Base-by-base conservation (phyloP, 257 asterid genomes). In the Petunia axillaris region DNA sequence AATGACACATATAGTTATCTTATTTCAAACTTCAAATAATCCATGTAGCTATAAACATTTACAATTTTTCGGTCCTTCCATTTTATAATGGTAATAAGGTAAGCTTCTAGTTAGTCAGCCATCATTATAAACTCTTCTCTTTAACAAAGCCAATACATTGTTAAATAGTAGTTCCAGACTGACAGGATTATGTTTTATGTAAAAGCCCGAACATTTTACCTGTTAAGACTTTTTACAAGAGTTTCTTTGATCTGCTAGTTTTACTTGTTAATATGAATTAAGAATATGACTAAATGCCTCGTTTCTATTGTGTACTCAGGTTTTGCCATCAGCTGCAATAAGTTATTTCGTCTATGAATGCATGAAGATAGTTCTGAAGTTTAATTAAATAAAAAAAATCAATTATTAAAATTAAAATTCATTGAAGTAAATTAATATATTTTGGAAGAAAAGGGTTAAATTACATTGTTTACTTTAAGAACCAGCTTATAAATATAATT, bases 301-400 rank as follows among this genome's bases (percentile, higher is more conserved):
- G 48, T 68, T 78, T 43, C 60, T 62, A 50, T 73, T 77, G 35
- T 11, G 36, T n/a, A 57, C 39, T 82, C 94, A 95, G 99, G 99
- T 96, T 66, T 85, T 96, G 65, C 98, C 99, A 77, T 96, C 98
- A 50, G 98, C 99, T 83, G 97, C 98, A 81, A 94, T 96, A 78
- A 93, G 98, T 83, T 96, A 93, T 85, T 90, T 96, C 83, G 94
- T 93, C 1, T 96, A 94, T 50, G 99, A 93, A 90, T 92, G 89
- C 91, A 96, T 92, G 98, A 96, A 93, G 94, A 90, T 96, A 80
- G 87, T 90, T 88, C 94, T 93, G 81, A 84, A 96, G 25, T 25
- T 25, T 25, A 25, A 25, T 25, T 25, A 25, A 25, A 25, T 25
- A 25, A 25, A 25, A 25, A 25, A 25, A 25, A 25, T 25, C 25